These are phyloP conservation scores for Boletus coccyginus DNA, from an alignment of 768 basidiomycete genomes.

Conservation along the genomic window DNA sequence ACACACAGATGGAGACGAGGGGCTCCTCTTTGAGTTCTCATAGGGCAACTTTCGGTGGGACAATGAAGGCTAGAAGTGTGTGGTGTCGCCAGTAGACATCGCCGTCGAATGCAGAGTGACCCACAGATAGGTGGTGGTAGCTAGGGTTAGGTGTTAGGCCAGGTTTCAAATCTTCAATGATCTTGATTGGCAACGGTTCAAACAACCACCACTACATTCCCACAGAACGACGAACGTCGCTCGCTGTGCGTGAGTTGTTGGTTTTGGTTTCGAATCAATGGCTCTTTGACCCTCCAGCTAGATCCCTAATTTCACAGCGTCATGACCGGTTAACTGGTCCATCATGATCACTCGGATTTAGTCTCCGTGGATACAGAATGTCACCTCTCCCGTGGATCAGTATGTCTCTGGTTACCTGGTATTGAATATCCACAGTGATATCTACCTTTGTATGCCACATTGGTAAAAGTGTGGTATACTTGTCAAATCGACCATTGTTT, in stretches of 20 bases:
- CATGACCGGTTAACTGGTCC: too few species aligned
- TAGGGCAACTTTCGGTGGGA: conserved; percentile 46
- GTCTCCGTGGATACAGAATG: too few species aligned
- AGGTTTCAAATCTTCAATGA: too few species aligned
- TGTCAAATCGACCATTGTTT: conserved; percentile 13
- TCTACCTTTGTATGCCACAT: conserved; percentile 8
- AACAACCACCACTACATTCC: background rate
- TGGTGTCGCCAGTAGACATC: conserved; percentile 32
- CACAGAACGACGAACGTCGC: background rate
- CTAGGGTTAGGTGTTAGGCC: conserved; percentile 8
- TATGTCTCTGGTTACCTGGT: background rate
- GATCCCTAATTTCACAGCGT: too few species aligned
- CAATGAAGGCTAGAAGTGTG: conserved; percentile 33
- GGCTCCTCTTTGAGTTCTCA: conserved; percentile 78
- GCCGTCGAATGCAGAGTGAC: background rate
- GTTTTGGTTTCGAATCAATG: background rate
- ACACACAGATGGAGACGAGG: conserved; percentile 71
- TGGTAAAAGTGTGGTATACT: conserved; percentile 1
- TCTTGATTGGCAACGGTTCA: too few species aligned
- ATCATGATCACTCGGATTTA: too few species aligned
- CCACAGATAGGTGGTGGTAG: background rate
- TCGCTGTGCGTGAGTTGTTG: background rate
- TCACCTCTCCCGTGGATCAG: background rate
- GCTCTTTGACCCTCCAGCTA: background rate
- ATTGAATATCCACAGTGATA: conserved; percentile 2